Percentiles rank a stretch among this genome's conserved stretches.
Conservation (phyloP, 2,329 filamentous ascomycete species). For the Sordariomycetes sp. region DNA sequence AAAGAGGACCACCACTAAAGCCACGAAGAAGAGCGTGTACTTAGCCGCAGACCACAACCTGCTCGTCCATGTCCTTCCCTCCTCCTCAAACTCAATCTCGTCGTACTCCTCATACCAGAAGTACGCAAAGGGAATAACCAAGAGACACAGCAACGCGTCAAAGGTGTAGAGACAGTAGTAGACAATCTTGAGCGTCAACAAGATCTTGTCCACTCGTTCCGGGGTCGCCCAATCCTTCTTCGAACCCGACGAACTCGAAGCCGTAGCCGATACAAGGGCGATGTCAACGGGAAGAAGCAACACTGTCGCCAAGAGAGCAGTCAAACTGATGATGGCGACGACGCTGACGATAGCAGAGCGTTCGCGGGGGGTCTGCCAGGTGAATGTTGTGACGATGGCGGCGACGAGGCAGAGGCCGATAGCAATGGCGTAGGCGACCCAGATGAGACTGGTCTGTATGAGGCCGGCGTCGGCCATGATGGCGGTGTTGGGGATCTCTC, state of each 20-base stretch:
- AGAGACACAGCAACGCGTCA: slow-evolving; percentile 79
- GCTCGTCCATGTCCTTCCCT: slow-evolving; percentile 59
- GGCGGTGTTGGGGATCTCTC: slow-evolving; percentile 3
- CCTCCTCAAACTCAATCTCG: slow-evolving; percentile 79
- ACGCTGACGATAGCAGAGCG: slow-evolving; percentile 73
- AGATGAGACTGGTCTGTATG: slow-evolving; percentile 85
- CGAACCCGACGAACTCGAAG: slow-evolving; percentile 60
- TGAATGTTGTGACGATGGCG: slow-evolving; percentile 77
- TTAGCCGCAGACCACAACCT: slow-evolving; percentile 79
- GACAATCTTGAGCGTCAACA: slow-evolving; percentile 73
- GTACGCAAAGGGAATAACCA: slow-evolving; percentile 91
- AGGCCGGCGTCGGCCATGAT: slow-evolving; percentile 43
- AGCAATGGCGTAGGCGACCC: slow-evolving; percentile 84
- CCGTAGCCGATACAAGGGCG: slow-evolving; percentile 85
- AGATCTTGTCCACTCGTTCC: slow-evolving; percentile 66
- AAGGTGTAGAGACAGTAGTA: slow-evolving; percentile 92
- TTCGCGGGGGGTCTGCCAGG: slow-evolving; percentile 84
- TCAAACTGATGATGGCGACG: slow-evolving; percentile 80
- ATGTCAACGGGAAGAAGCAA: slow-evolving; percentile 92
- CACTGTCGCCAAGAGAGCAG: slow-evolving; percentile 81
- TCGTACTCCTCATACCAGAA: slow-evolving; percentile 99
- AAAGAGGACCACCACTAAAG: slow-evolving; percentile 75
- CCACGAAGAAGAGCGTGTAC: slow-evolving; percentile 80
- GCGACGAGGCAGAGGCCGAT: slow-evolving; percentile 67
- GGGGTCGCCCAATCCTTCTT: slow-evolving; percentile 96